Evolutionary conservation across 1,139 yeast species (phyloP).

Genomic region (Scheffersomyces stambukii): DNA sequence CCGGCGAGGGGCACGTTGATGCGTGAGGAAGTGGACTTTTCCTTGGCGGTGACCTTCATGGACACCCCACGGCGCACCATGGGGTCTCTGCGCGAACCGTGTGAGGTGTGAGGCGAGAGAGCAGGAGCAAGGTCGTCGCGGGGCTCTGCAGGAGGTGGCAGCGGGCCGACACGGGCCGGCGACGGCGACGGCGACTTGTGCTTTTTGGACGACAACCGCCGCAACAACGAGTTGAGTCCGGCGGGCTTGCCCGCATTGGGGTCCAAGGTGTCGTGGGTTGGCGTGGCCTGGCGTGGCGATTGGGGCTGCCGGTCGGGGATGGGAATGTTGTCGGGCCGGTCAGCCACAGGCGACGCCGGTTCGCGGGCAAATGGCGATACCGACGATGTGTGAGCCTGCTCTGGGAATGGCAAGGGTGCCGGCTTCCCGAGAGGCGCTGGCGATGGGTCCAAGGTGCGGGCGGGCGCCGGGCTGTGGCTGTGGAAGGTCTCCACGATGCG

Average conservation of each 20-base stretch:
- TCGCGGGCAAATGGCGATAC: slow-evolving; percentile 14
- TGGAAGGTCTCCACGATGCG: slow-evolving; percentile 9
- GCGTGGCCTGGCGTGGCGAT: slow-evolving; percentile 25
- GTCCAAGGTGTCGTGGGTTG: slow-evolving; percentile 29
- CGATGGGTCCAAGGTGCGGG: slow-evolving; percentile 18
- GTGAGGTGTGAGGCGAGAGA: slow-evolving; percentile 6
- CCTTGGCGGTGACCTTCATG: slow-evolving; percentile 60
- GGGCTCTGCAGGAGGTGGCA: slow-evolving; percentile 12
- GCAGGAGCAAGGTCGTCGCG: slow-evolving; percentile 8
- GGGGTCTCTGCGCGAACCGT: slow-evolving; percentile 30
- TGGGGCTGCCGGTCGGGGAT: slow-evolving; percentile 32
- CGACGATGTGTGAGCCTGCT: slow-evolving; percentile 62
- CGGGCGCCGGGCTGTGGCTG: slow-evolving; percentile 6
- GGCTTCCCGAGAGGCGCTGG: too few relatives aligned
- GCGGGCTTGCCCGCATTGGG: slow-evolving; percentile 24
- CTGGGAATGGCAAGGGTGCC: slow-evolving; percentile 57
- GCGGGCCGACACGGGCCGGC: slow-evolving; percentile 4
- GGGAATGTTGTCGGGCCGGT: slow-evolving; percentile 2
- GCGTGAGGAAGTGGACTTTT: slow-evolving; percentile 30
- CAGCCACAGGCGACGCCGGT: slow-evolving; percentile 14
- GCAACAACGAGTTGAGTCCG: slow-evolving; percentile 34
- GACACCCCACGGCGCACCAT: slow-evolving; percentile 60
- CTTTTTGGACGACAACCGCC: slow-evolving; percentile 38
- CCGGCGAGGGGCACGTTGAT: slow-evolving; percentile 17
- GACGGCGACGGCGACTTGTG: slow-evolving; percentile 15